phyloP scores from a whole-genome alignment of 148 eudicot species.

The Heliamphora exappendiculata region DNA sequence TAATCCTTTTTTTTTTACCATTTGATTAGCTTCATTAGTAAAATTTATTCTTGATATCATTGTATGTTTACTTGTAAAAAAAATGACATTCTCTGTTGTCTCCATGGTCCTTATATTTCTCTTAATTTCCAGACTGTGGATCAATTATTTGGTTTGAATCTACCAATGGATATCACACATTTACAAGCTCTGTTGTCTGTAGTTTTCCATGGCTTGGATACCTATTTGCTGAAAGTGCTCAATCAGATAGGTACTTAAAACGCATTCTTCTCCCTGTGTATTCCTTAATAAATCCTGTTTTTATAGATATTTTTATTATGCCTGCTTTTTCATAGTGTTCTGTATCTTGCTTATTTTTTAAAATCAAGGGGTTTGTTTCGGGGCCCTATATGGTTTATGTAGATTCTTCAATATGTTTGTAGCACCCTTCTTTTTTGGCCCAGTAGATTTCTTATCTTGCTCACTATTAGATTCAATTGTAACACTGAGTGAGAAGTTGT shows the following conservation, averaged over 20 bases:
- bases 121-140: conserved; percentile 66
- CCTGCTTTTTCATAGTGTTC: too few relatives aligned
- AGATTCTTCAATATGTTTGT: background rate
- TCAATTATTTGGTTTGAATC: conserved; percentile 73
- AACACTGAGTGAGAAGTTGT: background rate
- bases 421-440: background rate
- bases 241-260: conserved; percentile 56
- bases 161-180: conserved; percentile 82
- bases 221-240: conserved; percentile 53
- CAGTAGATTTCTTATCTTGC: background rate
- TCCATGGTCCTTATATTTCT: conserved; percentile 8
- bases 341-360: background rate
- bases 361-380: background rate
- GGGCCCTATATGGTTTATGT: background rate
- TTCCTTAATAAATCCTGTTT: background rate
- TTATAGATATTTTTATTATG: too few relatives aligned
- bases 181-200: conserved; percentile 87
- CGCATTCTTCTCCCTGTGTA: background rate
- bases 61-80: too few relatives aligned
- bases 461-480: background rate
- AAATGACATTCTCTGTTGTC: conserved; percentile 4
- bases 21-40: background rate
- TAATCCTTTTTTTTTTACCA: background rate
- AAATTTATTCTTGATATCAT: conserved; percentile 8
- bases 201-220: conserved; percentile 72